Conservation (phyloP, 108 stramenopile species). For the Cafeteria roenbergensis region DNA sequence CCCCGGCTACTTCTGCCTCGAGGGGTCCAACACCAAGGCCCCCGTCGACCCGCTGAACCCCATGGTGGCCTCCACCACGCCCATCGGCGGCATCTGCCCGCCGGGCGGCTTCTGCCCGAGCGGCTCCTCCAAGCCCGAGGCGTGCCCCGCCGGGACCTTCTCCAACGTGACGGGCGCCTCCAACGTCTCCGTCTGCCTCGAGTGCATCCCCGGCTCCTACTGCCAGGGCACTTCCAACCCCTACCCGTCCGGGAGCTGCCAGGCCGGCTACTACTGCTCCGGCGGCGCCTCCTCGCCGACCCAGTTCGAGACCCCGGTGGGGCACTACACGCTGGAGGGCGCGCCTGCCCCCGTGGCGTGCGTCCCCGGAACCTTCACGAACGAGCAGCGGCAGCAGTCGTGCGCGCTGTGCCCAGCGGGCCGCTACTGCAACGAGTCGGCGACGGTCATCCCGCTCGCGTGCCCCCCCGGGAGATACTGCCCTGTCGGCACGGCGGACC, state of each 20-base stretch:
- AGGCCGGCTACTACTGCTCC: constrained; percentile 38
- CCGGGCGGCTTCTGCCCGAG: constrained; percentile 19
- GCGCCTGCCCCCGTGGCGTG: constrained; percentile 18
- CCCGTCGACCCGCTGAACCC: constrained; percentile 21
- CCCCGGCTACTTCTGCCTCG: constrained; percentile 36
- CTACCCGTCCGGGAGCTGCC: constrained; percentile 15
- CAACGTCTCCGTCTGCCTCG: constrained; percentile 21
- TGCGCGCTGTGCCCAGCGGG: constrained; percentile 33
- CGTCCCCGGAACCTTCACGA: constrained; percentile 28
- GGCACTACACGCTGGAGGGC: neutral
- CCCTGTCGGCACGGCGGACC: constrained; percentile 26
- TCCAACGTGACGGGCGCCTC: constrained; percentile 23
- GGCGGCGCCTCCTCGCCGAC: constrained; percentile 25
- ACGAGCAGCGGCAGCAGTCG: constrained; percentile 8
- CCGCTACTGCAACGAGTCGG: constrained; percentile 28
- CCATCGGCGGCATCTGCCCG: constrained; percentile 22
- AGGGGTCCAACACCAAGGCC: constrained; percentile 28
- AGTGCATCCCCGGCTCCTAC: constrained; percentile 30
- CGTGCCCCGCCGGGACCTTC: constrained; percentile 21
- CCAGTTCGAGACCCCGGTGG: constrained; percentile 8
- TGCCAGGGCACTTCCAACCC: constrained; percentile 13
- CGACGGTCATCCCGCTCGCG: constrained; percentile 13
- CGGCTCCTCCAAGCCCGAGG: neutral
- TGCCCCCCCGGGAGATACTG: constrained; percentile 33
- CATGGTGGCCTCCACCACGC: neutral